phyloP scores from a whole-genome alignment of 495 filamentous ascomycete genomes.

The Aspergillus campestris region DNA sequence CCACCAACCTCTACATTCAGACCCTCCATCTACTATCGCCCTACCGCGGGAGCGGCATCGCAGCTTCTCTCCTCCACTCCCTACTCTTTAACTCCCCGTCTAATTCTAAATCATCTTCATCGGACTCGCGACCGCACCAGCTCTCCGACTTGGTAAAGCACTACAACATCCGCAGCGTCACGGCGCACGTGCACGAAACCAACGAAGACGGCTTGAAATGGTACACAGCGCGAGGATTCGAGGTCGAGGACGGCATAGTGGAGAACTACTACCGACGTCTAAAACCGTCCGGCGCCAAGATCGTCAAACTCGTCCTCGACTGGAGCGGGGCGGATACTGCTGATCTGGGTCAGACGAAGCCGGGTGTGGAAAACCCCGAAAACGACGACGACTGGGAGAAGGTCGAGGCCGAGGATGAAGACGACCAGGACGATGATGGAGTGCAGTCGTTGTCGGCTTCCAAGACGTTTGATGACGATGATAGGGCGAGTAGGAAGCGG shows the following conservation, averaged over 20 bases:
- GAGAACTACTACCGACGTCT: conserved; percentile 80
- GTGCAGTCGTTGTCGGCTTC: conserved; percentile 26
- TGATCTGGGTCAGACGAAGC: no score
- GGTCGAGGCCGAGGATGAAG: conserved; percentile 33
- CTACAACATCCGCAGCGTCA: conserved; percentile 47
- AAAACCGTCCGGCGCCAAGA: conserved; percentile 68
- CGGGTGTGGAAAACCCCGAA: conserved; percentile 3
- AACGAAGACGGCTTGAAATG: conserved; percentile 81
- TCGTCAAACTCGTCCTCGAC: conserved; percentile 50
- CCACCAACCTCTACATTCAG: conserved; percentile 70
- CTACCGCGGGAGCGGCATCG: conserved; percentile 73
- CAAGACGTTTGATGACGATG: conserved; percentile 20
- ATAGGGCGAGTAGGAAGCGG: conserved; percentile 25
- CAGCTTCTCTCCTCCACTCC: conserved; percentile 56
- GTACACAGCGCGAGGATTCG: conserved; percentile 80
- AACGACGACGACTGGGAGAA: conserved; percentile 41
- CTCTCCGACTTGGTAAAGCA: conserved; percentile 43
- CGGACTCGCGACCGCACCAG: conserved; percentile 11
- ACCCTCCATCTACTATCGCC: conserved; percentile 77
- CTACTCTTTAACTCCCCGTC: conserved; percentile 36
- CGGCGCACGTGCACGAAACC: conserved; percentile 91
- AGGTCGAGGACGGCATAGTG: conserved; percentile 45
- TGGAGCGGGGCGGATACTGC: conserved; percentile 7
- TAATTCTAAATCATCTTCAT: conserved; percentile 23
- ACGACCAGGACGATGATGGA: conserved; percentile 27